These are phyloP conservation scores for Macadamia integrifolia DNA, from an alignment of 164 flowering plant genomes.

Conservation along the genomic window DNA sequence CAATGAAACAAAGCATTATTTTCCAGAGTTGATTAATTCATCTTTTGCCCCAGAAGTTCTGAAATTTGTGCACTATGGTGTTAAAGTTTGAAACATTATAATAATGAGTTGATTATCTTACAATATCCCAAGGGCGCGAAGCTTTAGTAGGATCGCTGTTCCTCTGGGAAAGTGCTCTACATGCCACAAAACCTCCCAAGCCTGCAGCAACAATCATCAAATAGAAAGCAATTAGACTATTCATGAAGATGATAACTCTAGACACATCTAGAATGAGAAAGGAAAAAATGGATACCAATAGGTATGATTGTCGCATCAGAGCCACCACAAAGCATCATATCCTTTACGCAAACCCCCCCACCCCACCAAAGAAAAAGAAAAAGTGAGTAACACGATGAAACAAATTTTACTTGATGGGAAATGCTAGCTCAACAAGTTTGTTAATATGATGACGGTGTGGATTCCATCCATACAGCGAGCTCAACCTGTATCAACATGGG, in stretches of 20 bases:
- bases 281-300: slow-evolving; percentile 47
- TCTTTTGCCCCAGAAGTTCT: not conserved
- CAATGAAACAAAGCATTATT: not conserved
- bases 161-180: slow-evolving; percentile 88
- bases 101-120: slow-evolving; percentile 24
- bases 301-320: slow-evolving; percentile 95
- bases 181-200: slow-evolving; percentile 96
- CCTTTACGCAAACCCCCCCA: slow-evolving; percentile 38
- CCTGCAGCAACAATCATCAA: slow-evolving; percentile 40
- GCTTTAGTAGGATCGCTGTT: slow-evolving; percentile 90
- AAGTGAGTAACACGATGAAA: not conserved
- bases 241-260: not conserved
- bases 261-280: not conserved
- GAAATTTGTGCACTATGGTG: not conserved
- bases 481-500: too few relatives aligned
- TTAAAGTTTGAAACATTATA: not conserved
- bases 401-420: not conserved
- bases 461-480: too few relatives aligned
- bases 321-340: slow-evolving; percentile 97
- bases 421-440: too few relatives aligned
- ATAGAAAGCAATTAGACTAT: not conserved
- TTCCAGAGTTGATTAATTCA: not conserved
- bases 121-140: slow-evolving; percentile 97
- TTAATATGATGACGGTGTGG: too few relatives aligned
- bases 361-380: not conserved